phyloP scores from a whole-genome alignment of 2,329 filamentous ascomycete genomes.

The Talaromyces funiculosus region DNA sequence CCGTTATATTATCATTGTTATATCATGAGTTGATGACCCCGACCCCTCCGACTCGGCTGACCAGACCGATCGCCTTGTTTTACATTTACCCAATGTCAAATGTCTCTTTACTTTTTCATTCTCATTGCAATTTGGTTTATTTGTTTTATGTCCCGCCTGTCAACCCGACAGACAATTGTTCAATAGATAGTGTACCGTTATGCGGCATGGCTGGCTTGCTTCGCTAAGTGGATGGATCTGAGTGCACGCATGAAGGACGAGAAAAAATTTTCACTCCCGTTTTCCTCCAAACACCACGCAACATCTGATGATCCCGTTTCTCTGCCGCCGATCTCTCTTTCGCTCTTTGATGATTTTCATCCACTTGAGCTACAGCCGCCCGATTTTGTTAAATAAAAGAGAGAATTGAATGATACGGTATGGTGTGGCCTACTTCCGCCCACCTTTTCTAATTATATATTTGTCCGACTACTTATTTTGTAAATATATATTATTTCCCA shows the following conservation, averaged over 20 bases:
- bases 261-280: constrained; percentile 7
- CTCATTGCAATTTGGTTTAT: neutral
- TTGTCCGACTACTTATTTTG: too few relatives aligned
- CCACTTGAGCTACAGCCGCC: neutral
- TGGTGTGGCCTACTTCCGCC: constrained; percentile 30
- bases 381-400: neutral
- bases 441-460: constrained; percentile 13
- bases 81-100: neutral
- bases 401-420: neutral
- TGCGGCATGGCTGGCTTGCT: neutral
- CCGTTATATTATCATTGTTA: neutral
- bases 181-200: constrained; percentile 13
- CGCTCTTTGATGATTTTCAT: neutral
- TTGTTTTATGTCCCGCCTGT: constrained; percentile 1
- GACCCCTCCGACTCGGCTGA: neutral
- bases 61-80: neutral
- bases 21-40: constrained; percentile 14
- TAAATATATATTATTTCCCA: too few relatives aligned
- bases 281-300: neutral
- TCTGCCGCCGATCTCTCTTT: neutral
- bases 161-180: constrained; percentile 1
- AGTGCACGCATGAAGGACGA: neutral
- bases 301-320: neutral
- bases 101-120: neutral
- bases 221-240: neutral